A percentile compares a stretch with the other conserved stretches of the same genome.
Evolutionary conservation across 352 stramenopile species (phyloP).

Genomic region (Phytophthora syringae): DNA sequence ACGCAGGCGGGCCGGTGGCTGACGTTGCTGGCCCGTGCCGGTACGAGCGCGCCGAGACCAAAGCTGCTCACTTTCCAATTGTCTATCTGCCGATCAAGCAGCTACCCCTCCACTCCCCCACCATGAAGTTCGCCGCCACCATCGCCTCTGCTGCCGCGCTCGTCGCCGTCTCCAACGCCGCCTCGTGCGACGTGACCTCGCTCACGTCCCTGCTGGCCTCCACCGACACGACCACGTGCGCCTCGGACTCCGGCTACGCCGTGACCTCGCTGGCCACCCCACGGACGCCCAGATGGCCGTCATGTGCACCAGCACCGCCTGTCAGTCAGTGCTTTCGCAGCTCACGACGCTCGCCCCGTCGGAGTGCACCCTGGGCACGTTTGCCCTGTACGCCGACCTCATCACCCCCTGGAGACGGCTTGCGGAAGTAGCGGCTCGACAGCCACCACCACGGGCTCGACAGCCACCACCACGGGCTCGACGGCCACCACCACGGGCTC

Average conservation of each 20-base stretch:
- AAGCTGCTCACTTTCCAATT: constrained; percentile 39
- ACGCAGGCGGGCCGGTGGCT: constrained; percentile 14
- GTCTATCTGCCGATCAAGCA: constrained; percentile 34
- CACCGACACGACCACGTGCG: constrained; percentile 30
- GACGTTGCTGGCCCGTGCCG: not conserved
- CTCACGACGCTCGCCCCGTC: constrained; percentile 28
- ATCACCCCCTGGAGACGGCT: constrained; percentile 35
- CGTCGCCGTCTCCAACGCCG: constrained; percentile 31
- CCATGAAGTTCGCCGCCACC: constrained; percentile 42
- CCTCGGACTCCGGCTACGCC: constrained; percentile 37
- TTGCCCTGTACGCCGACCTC: constrained; percentile 41
- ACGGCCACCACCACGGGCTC: constrained; percentile 10
- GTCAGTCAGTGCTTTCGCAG: constrained; percentile 35
- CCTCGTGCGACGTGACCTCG: constrained; percentile 35
- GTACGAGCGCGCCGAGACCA: not conserved
- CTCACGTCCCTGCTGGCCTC: constrained; percentile 32
- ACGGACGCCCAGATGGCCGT: constrained; percentile 27
- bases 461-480: constrained; percentile 10
- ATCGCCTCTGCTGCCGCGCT: constrained; percentile 21
- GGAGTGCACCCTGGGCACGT: constrained; percentile 43
- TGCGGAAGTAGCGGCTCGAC: too few relatives aligned
- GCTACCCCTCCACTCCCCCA: constrained; percentile 13
- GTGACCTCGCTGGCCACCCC: constrained; percentile 38
- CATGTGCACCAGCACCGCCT: constrained; percentile 43
- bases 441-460: constrained; percentile 8